Evolutionary conservation across 768 basidiomycete species (phyloP).

Genomic region (Cytidiella melzeri): DNA sequence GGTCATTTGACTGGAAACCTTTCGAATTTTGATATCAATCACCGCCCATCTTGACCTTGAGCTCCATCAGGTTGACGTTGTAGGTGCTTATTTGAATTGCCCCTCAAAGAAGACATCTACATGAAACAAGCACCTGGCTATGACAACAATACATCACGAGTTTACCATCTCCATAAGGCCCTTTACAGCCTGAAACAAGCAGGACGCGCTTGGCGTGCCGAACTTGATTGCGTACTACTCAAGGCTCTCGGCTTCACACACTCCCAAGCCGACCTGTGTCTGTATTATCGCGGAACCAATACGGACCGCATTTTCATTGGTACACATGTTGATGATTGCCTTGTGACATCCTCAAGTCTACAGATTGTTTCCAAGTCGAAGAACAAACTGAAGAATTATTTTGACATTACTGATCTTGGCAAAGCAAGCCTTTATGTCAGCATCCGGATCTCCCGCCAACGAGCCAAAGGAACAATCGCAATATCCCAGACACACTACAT

Average conservation of each 20-base stretch:
- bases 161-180: constrained; percentile 20
- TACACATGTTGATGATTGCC: no score
- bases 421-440: constrained; percentile 22
- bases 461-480: constrained; percentile 12
- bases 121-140: constrained; percentile 23
- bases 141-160: no score
- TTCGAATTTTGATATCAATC: constrained; percentile 15
- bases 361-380: no score
- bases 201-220: no score
- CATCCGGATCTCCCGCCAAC: constrained; percentile 24
- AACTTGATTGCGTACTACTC: no score
- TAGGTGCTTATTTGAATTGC: constrained; percentile 22
- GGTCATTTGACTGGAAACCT: constrained; percentile 15
- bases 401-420: no score
- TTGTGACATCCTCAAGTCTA: no score
- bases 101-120: constrained; percentile 25
- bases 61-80: constrained; percentile 15
- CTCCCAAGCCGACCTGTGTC: no score
- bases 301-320: no score
- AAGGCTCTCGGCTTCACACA: no score
- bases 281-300: no score
- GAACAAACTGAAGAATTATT: no score
- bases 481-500: constrained; percentile 25
- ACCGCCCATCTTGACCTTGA: constrained; percentile 11
- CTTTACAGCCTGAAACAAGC: constrained; percentile 43